phyloP scores from a whole-genome alignment of 2,329 filamentous ascomycete species.

The Talaromyces sp. region DNA sequence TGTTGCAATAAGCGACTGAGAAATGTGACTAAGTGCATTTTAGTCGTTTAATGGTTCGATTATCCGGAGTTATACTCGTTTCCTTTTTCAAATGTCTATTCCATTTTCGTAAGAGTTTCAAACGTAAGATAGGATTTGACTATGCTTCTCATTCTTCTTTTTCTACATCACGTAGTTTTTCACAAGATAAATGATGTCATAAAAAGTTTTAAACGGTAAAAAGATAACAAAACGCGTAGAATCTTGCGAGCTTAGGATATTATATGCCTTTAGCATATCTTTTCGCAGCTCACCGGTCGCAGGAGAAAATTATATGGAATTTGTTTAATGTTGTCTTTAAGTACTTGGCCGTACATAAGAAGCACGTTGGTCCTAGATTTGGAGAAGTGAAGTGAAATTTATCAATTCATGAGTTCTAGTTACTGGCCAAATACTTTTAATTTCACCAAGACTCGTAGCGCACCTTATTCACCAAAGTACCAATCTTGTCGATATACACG shows the following conservation, averaged over 20 bases:
- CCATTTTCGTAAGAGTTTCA: not conserved
- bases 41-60: not conserved
- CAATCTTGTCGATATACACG: constrained; percentile 24
- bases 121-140: not conserved
- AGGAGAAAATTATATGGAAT: no score
- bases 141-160: not conserved
- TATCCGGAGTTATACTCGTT: not conserved
- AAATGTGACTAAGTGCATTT: not conserved
- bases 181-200: not conserved
- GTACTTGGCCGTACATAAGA: no score
- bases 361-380: not conserved
- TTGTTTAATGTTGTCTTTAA: no score
- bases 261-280: no score
- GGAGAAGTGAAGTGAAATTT: not conserved
- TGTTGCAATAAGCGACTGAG: not conserved
- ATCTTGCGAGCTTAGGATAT: no score
- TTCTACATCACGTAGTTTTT: not conserved
- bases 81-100: not conserved
- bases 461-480: constrained; percentile 25
- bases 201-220: no score
- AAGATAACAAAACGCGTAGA: no score
- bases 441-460: constrained; percentile 16
- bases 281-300: no score
- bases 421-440: not conserved
- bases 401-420: not conserved